A percentile compares a stretch with the other conserved stretches of the same genome.
Evolutionary conservation across 352 stramenopile genomes (phyloP).

Genomic region (Plasmopara halstedii): DNA sequence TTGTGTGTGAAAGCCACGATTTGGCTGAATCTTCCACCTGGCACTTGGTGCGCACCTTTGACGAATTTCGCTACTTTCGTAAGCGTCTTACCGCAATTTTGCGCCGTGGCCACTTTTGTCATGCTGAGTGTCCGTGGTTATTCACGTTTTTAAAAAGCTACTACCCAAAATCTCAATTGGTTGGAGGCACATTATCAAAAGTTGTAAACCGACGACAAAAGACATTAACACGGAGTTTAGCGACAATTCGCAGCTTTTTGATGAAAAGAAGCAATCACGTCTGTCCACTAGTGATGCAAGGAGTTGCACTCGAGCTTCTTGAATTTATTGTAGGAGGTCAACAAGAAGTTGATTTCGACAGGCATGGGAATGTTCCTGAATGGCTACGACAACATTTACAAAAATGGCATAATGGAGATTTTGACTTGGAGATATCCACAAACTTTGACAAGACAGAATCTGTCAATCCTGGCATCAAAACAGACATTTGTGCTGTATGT

Average conservation of each 20-base stretch:
- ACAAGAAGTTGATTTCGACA: slow-evolving; percentile 2
- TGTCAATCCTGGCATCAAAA: slow-evolving; percentile 7
- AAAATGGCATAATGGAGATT: slow-evolving; percentile 20
- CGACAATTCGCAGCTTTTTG: slow-evolving; percentile 29
- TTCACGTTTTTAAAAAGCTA: slow-evolving; percentile 44
- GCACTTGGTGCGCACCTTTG: slow-evolving; percentile 32
- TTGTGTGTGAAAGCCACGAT: slow-evolving; percentile 10
- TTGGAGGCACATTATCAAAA: slow-evolving; percentile 19
- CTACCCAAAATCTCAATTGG: slow-evolving; percentile 33
- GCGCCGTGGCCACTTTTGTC: slow-evolving; percentile 34
- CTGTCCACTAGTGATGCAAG: slow-evolving; percentile 21
- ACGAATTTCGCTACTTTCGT: slow-evolving; percentile 38
- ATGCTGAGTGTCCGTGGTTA: slow-evolving; percentile 42
- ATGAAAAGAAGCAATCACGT: slow-evolving; percentile 30
- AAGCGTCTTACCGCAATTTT: slow-evolving; percentile 24
- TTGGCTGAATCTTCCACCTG: slow-evolving; percentile 13
- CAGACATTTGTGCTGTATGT: slow-evolving; percentile 16
- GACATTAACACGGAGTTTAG: slow-evolving; percentile 31
- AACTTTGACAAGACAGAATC: slow-evolving; percentile 14
- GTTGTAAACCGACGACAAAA: slow-evolving; percentile 28
- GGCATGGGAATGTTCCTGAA: slow-evolving; percentile 10
- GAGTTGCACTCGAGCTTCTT: slow-evolving; percentile 23
- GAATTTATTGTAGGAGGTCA: slow-evolving; percentile 21
- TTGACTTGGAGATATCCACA: slow-evolving; percentile 8
- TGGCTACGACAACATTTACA: slow-evolving; percentile 17